These are phyloP conservation scores for Penicillium sp. DNA, from an alignment of 2,329 filamentous ascomycete species.

Conservation along the genomic window DNA sequence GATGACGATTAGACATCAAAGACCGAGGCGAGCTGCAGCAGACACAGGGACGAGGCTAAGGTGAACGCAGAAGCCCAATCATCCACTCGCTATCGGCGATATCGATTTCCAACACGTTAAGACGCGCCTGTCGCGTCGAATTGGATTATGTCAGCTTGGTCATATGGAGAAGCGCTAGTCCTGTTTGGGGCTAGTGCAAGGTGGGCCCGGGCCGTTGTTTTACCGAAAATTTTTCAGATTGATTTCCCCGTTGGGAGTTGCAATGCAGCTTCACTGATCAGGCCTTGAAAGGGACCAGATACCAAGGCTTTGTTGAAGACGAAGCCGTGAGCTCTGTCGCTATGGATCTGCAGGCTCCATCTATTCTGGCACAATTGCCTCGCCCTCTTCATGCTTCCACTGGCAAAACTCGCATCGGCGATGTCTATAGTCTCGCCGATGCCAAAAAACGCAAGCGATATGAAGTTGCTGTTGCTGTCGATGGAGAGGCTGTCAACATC, in stretches of 20 bases:
- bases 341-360: conserved; percentile 52
- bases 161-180: conserved; percentile 16
- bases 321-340: conserved; percentile 10
- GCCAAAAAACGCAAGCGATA: conserved; percentile 65
- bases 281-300: conserved; percentile 18
- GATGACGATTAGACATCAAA: background rate
- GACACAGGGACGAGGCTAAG: background rate
- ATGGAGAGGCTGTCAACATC: conserved; percentile 65
- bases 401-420: conserved; percentile 46
- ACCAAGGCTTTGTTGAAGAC: conserved; percentile 8
- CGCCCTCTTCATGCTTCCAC: conserved; percentile 46
- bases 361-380: conserved; percentile 51
- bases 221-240: conserved; percentile 44
- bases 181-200: conserved; percentile 8
- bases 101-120: conserved; percentile 18
- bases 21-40: background rate
- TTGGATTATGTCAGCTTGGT: conserved; percentile 24
- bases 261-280: conserved; percentile 22
- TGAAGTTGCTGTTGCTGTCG: conserved; percentile 63
- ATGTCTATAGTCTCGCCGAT: conserved; percentile 59
- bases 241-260: conserved; percentile 21
- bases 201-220: conserved; percentile 32
- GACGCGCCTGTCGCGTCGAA: conserved; percentile 27
- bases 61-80: background rate
- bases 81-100: conserved; percentile 7